Evolutionary conservation across 805 yeast species (phyloP).

Genomic region (Isabelozyma rhagii): DNA sequence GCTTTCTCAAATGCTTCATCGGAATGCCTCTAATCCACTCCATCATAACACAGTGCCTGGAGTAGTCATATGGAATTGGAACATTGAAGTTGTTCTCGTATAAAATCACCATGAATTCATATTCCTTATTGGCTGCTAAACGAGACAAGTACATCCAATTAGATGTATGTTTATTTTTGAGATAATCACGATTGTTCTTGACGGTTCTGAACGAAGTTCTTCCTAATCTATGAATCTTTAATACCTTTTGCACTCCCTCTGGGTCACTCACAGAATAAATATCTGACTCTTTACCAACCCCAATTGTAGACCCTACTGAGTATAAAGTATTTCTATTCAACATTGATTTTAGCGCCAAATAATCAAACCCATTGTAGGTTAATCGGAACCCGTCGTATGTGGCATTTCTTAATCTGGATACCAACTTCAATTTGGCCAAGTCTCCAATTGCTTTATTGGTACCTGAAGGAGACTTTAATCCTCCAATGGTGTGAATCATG

Average conservation of each 20-base stretch:
- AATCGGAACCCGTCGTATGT: conserved; percentile 92
- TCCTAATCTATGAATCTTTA: conserved; percentile 91
- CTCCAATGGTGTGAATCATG: conserved; percentile 77
- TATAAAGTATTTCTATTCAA: conserved; percentile 68
- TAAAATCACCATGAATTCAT: conserved; percentile 77
- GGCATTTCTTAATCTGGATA: conserved; percentile 80
- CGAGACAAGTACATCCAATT: conserved; percentile 92
- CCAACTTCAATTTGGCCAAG: conserved; percentile 79
- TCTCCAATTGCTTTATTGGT: conserved; percentile 79
- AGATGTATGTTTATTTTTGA: conserved; percentile 67
- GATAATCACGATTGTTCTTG: conserved; percentile 89
- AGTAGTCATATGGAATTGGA: conserved; percentile 84
- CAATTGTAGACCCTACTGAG: conserved; percentile 83
- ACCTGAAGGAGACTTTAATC: conserved; percentile 69
- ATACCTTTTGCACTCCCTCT: conserved; percentile 60
- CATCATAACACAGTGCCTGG: conserved; percentile 93
- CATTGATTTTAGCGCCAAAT: conserved; percentile 83
- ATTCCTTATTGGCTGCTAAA: conserved; percentile 91
- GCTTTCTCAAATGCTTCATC: conserved; percentile 77
- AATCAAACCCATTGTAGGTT: conserved; percentile 89
- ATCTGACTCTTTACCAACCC: conserved; percentile 97
- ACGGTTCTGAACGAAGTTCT: conserved; percentile 91
- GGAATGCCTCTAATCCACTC: conserved; percentile 86
- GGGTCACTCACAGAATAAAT: conserved; percentile 78
- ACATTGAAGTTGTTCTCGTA: conserved; percentile 75